Evolutionary conservation across 2,329 filamentous ascomycete genomes (phyloP).

Genomic region (Pyricularia sp.): DNA sequence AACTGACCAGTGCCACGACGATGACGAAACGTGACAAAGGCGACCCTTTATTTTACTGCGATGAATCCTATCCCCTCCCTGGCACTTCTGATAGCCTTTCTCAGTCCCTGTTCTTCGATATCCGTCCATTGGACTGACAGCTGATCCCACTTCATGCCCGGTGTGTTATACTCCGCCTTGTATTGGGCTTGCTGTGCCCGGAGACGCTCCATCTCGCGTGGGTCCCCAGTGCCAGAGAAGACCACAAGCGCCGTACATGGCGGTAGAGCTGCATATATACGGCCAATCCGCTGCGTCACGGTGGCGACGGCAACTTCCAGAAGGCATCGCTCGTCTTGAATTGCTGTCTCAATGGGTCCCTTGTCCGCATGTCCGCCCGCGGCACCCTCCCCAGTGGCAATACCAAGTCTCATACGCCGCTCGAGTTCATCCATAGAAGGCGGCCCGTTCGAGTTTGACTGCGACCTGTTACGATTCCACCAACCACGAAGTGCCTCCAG

Average conservation of each 20-base stretch:
- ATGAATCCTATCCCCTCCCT: slow-evolving; percentile 57
- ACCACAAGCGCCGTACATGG: slow-evolving; percentile 57
- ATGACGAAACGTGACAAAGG: not conserved
- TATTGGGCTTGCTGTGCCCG: slow-evolving; percentile 52
- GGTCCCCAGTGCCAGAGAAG: slow-evolving; percentile 58
- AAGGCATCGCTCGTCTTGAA: not conserved
- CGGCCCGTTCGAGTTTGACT: slow-evolving; percentile 24
- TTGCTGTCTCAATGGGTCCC: slow-evolving; percentile 8
- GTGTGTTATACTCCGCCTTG: slow-evolving; percentile 55
- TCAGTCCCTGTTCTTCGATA: slow-evolving; percentile 52
- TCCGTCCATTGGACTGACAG: slow-evolving; percentile 61
- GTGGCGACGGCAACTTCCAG: slow-evolving; percentile 36
- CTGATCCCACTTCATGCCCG: slow-evolving; percentile 56
- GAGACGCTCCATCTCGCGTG: slow-evolving; percentile 54
- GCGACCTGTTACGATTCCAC: slow-evolving; percentile 50
- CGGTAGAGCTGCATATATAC: slow-evolving; percentile 49
- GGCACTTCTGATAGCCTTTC: slow-evolving; percentile 44
- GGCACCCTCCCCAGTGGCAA: not conserved
- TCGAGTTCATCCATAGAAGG: slow-evolving; percentile 16
- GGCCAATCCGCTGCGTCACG: slow-evolving; percentile 38
- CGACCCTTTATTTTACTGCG: slow-evolving; percentile 43
- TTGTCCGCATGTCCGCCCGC: not conserved
- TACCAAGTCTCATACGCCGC: slow-evolving; percentile 3
- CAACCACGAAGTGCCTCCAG: slow-evolving; percentile 57
- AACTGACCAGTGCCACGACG: not conserved